Conservation (phyloP, 805 yeast genomes). For the Kazachstania viticola region DNA sequence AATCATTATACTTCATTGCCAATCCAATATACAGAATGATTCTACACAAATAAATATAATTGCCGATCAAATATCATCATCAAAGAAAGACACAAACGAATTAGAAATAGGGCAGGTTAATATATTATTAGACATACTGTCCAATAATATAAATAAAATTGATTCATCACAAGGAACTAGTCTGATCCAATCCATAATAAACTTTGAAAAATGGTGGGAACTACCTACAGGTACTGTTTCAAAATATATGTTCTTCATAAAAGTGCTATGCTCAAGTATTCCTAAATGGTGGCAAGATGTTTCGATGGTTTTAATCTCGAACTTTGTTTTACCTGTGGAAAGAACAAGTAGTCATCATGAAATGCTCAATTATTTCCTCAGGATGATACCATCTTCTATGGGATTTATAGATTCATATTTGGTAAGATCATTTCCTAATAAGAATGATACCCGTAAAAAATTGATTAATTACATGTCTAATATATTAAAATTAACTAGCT, state of each 20-base stretch:
- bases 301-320: conserved; percentile 52
- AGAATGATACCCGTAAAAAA: conserved; percentile 43
- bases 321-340: conserved; percentile 33
- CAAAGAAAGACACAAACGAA: conserved; percentile 41
- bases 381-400: conserved; percentile 73
- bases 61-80: conserved; percentile 46
- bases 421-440: conserved; percentile 65
- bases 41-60: conserved; percentile 44
- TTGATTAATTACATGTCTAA: conserved; percentile 57
- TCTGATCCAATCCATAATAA: conserved; percentile 51
- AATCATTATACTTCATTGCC: too few relatives aligned
- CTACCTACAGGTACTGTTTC: conserved; percentile 34
- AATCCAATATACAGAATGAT: conserved; percentile 34
- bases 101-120: conserved; percentile 41
- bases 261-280: conserved; percentile 68
- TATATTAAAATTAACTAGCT: conserved; percentile 44
- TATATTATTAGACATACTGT: conserved; percentile 45
- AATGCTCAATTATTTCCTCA: conserved; percentile 50
- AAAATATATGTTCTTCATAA: conserved; percentile 58
- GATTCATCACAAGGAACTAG: conserved; percentile 39
- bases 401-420: conserved; percentile 49
- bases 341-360: conserved; percentile 46
- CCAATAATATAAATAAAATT: conserved; percentile 55
- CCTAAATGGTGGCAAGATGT: conserved; percentile 89
- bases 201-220: conserved; percentile 49